Conservation (phyloP, 495 filamentous ascomycete genomes). For the Rhizodiscina lignyota region DNA sequence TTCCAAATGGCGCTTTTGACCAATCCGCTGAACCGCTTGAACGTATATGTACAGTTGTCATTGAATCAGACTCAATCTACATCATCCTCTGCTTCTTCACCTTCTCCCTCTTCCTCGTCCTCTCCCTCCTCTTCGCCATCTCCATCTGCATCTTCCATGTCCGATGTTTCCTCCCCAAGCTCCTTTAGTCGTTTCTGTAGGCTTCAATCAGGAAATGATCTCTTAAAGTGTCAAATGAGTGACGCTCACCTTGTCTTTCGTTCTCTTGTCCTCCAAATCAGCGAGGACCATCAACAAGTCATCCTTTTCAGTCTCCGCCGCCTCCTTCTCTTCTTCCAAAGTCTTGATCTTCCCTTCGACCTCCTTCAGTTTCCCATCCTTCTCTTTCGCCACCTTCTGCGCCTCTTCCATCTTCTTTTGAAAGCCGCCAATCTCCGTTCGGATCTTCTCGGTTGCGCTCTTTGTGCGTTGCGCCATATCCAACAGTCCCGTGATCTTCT, state of each 20-base stretch:
- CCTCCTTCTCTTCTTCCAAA: slow-evolving; percentile 15
- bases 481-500: slow-evolving; percentile 1
- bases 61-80: no score
- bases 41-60: no score
- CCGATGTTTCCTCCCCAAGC: slow-evolving; percentile 21
- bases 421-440: neutral
- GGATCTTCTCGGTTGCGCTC: slow-evolving; percentile 3
- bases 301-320: slow-evolving; percentile 22
- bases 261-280: slow-evolving; percentile 24
- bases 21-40: no score
- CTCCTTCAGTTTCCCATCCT: slow-evolving; percentile 14
- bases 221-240: neutral
- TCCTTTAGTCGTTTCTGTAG: slow-evolving; percentile 22
- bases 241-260: slow-evolving; percentile 17
- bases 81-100: no score
- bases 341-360: slow-evolving; percentile 11
- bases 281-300: slow-evolving; percentile 23
- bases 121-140: slow-evolving; percentile 15
- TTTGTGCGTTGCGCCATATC: no score
- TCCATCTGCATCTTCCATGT: slow-evolving; percentile 22
- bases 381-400: slow-evolving; percentile 4
- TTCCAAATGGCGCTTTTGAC: no score
- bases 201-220: neutral
- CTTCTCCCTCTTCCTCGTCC: slow-evolving; percentile 11
- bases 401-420: neutral